phyloP scores from a whole-genome alignment of 2,329 filamentous ascomycete species.

The Penicillium sp. region DNA sequence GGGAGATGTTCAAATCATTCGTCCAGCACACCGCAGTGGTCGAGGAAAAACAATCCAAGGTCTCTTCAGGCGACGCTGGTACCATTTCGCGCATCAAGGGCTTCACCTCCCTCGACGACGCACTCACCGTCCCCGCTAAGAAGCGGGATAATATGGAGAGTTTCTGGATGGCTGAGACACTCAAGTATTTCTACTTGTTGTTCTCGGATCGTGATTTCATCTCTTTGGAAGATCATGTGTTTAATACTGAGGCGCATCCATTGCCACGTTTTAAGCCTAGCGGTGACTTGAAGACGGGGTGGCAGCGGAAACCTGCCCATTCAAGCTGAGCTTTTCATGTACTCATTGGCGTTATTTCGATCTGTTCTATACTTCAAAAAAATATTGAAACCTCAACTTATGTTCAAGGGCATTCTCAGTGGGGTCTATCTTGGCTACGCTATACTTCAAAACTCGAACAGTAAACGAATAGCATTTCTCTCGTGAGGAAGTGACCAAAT shows the following conservation, averaged over 20 bases:
- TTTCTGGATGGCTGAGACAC: constrained; percentile 96
- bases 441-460: background rate
- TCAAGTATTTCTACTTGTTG: constrained; percentile 96
- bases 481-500: background rate
- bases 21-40: constrained; percentile 77
- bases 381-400: background rate
- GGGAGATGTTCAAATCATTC: constrained; percentile 97
- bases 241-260: constrained; percentile 94
- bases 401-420: background rate
- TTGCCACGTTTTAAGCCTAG: constrained; percentile 82
- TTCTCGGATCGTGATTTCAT: constrained; percentile 82
- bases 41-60: constrained; percentile 52
- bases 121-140: constrained; percentile 66
- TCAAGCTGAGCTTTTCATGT: background rate
- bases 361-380: background rate
- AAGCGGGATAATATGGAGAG: constrained; percentile 94
- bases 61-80: background rate
- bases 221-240: constrained; percentile 80
- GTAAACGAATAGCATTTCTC: background rate
- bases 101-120: constrained; percentile 78
- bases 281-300: constrained; percentile 42
- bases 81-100: constrained; percentile 49
- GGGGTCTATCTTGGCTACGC: background rate
- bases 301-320: constrained; percentile 30
- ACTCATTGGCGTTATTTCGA: background rate